Percentiles rank a stretch among this genome's conserved stretches.
phyloP scores from a whole-genome alignment of 139 green algal genomes.

The Chlamydomonas schloesseri region DNA sequence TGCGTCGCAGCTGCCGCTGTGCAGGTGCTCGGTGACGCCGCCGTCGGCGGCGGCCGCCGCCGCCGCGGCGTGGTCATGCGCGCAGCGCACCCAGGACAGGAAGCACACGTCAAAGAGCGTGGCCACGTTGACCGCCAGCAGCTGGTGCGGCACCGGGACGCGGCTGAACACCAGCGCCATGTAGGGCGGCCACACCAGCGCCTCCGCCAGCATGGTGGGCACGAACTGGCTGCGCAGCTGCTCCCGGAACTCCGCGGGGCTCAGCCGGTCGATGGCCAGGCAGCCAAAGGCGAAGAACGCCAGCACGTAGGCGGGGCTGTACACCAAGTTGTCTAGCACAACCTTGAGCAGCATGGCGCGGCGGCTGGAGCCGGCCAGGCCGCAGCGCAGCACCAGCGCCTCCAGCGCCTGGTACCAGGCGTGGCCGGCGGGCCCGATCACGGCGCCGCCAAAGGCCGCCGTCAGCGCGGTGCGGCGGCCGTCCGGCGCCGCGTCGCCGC shows the following conservation, averaged over 20 bases:
- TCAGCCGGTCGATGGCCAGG: constrained; percentile 46
- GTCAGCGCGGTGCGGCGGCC: constrained; percentile 45
- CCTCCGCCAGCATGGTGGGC: constrained; percentile 60
- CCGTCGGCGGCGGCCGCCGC: background rate
- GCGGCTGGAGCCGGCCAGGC: background rate
- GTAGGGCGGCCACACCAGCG: constrained; percentile 54
- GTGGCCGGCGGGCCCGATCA: constrained; percentile 62
- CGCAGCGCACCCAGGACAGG: constrained; percentile 54
- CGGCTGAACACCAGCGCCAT: constrained; percentile 57
- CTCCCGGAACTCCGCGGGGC: background rate
- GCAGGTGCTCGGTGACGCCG: too few species aligned
- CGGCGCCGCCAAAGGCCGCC: constrained; percentile 50
- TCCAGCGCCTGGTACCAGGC: constrained; percentile 57
- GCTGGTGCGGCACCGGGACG: constrained; percentile 55
- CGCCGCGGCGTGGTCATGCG: background rate
- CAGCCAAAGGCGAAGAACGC: constrained; percentile 57
- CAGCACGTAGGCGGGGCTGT: constrained; percentile 45
- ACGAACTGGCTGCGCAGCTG: constrained; percentile 48
- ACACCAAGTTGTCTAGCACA: constrained; percentile 55
- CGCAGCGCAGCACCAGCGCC: constrained; percentile 5
- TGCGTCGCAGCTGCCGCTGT: too few species aligned
- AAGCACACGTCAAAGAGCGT: constrained; percentile 67
- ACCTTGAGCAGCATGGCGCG: constrained; percentile 40
- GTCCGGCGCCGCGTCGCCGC: constrained; percentile 23
- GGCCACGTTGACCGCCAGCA: constrained; percentile 70